Evolutionary conservation across 1,139 yeast genomes (phyloP).

Genomic region (Magnusiomyces sp.): DNA sequence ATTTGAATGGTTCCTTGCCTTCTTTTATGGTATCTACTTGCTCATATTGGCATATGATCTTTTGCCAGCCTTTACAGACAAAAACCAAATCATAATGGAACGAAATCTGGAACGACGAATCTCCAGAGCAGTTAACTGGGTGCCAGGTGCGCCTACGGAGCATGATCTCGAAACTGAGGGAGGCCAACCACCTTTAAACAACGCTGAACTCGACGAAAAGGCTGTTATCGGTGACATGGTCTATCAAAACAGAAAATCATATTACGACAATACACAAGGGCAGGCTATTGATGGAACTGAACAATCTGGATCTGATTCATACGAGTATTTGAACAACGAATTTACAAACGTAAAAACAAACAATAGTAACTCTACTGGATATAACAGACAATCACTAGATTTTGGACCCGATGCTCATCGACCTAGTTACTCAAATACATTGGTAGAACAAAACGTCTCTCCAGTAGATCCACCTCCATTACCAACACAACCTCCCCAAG

Average conservation of each 20-base stretch:
- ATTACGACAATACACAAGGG: neutral
- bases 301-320: too few relatives aligned
- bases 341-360: too few relatives aligned
- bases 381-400: too few relatives aligned
- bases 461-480: too few relatives aligned
- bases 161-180: constrained; percentile 16
- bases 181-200: constrained; percentile 1
- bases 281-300: too few relatives aligned
- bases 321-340: too few relatives aligned
- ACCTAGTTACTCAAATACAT: too few relatives aligned
- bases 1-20: constrained; percentile 79
- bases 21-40: constrained; percentile 70
- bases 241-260: constrained; percentile 1
- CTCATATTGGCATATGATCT: constrained; percentile 63
- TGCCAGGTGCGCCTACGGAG: constrained; percentile 12
- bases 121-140: constrained; percentile 9
- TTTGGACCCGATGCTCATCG: too few relatives aligned
- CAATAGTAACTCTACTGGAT: too few relatives aligned
- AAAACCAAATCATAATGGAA: constrained; percentile 13
- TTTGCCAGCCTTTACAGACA: constrained; percentile 46
- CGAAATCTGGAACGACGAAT: constrained; percentile 14
- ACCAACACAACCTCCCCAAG: too few relatives aligned
- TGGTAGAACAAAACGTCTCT: too few relatives aligned
- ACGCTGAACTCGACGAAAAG: neutral
- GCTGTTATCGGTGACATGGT: neutral